Evolutionary conservation across 768 basidiomycete genomes (phyloP).

Genomic region (Termitomyces sp.): DNA sequence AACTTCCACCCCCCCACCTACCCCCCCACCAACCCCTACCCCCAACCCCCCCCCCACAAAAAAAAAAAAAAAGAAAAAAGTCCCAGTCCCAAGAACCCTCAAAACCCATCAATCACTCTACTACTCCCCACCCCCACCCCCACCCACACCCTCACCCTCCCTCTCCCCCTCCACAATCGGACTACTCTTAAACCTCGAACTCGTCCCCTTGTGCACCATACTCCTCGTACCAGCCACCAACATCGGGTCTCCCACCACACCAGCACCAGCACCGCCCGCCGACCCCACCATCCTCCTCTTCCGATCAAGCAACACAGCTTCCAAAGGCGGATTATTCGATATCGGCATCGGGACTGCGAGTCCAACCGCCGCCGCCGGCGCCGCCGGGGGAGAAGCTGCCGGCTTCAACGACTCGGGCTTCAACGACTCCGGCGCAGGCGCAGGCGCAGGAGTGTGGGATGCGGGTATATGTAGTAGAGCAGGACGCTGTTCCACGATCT

Average conservation of each 20-base stretch:
- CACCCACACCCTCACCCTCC: conserved; percentile 6
- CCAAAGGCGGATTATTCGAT: conserved; percentile 41
- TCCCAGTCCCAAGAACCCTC: no score
- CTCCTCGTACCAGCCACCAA: conserved; percentile 5
- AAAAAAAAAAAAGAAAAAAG: no score
- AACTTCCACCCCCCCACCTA: no score
- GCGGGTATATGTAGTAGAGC: neutral
- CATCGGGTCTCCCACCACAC: no score
- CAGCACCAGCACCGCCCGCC: no score
- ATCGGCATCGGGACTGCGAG: no score
- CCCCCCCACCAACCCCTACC: no score
- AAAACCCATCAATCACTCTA: no score
- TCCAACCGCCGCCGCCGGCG: conserved; percentile 33
- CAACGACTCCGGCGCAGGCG: conserved; percentile 11
- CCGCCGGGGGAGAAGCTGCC: no score
- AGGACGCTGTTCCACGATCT: neutral
- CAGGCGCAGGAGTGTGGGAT: neutral
- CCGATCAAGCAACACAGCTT: conserved; percentile 64
- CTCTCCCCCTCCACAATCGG: conserved; percentile 47
- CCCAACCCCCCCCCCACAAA: no score
- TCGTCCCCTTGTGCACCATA: conserved; percentile 39
- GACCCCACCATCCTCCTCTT: conserved; percentile 44
- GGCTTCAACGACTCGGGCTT: no score
- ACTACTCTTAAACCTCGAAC: conserved; percentile 74
- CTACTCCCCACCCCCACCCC: neutral